phyloP scores from a whole-genome alignment of 2,329 filamentous ascomycete genomes.

The Onygenales sp. region DNA sequence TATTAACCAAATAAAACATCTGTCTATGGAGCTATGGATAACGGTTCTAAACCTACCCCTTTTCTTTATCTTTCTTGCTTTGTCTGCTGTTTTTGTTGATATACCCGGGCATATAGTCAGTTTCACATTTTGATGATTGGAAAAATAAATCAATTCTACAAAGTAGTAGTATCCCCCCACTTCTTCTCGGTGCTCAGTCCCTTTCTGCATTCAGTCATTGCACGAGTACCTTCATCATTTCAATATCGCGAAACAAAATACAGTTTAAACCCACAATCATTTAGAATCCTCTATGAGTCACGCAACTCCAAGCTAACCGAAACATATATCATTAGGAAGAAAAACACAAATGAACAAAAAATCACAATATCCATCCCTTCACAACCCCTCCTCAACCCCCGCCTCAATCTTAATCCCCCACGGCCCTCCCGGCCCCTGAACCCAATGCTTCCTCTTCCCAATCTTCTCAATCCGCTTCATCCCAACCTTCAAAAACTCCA shows the following conservation, averaged over 20 bases:
- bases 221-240: too few relatives aligned
- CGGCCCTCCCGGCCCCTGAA: slow-evolving; percentile 27
- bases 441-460: slow-evolving; percentile 53
- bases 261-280: too few relatives aligned
- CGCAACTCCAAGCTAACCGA: too few relatives aligned
- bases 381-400: slow-evolving; percentile 7
- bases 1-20: too few relatives aligned
- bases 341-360: not conserved
- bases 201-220: not conserved
- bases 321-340: not conserved
- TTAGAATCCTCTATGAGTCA: too few relatives aligned
- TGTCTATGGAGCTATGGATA: too few relatives aligned
- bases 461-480: slow-evolving; percentile 40
- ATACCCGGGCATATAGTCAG: too few relatives aligned
- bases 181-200: not conserved
- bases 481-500: slow-evolving; percentile 30
- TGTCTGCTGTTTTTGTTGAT: too few relatives aligned
- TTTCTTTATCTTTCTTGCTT: too few relatives aligned
- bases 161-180: not conserved
- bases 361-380: not conserved
- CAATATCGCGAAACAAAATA: too few relatives aligned
- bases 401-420: slow-evolving; percentile 34
- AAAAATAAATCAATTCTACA: not conserved
- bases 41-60: too few relatives aligned
- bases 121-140: too few relatives aligned